Evolutionary conservation across 2,329 filamentous ascomycete species (phyloP), one percentile per base, ranked within the genome.

Genomic region (Periconia digitata): DNA sequence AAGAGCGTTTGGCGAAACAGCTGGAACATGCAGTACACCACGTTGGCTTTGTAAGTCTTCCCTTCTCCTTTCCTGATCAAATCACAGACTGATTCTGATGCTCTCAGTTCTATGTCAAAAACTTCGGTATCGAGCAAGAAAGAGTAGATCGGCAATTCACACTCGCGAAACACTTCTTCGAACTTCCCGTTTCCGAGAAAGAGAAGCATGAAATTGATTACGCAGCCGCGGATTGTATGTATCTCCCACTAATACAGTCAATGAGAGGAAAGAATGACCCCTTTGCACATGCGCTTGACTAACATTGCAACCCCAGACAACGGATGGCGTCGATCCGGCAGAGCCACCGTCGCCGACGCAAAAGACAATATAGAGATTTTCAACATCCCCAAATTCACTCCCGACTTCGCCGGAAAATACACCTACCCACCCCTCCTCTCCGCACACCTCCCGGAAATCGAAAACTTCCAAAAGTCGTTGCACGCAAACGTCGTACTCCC

Each of bases 321-420:
- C 56, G 8, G 44, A 47, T 13, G 53, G 51, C 40, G 40, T 10
- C 40, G 40, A 13, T 17, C 40, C 2, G 16, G 51, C 2, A 42
- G 66, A 15, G 49, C 53, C 67, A 66, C 17, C 72, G 75, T 0
- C 65, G 48, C 47, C n/a, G 46, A 46, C 2, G 29, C 81, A 21
- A 73, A 65, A 27, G 81, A 84, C 55, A 83, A 83, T 49, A 72
- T 80, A 13, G 76, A 84, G 56, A 76, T 83, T 1, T 83, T 80
- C 71, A 83, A 84, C 58, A 77, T 83, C 8, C 78, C 79, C 45
- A 84, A 84, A 52, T 83, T 81, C 58, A 77, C 82, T 6, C 77
- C 79, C 40, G 40, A 42, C 16, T 42, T 42, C 24, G 7, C 17
- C 17, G 40, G 40, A 34, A 83, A 83, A 51, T 82, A 81, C 50